A percentile compares a stretch with the other conserved stretches of the same genome.
Conservation (phyloP, 2,329 filamentous ascomycete species). For the Arthrobotrys sphaeroides region DNA sequence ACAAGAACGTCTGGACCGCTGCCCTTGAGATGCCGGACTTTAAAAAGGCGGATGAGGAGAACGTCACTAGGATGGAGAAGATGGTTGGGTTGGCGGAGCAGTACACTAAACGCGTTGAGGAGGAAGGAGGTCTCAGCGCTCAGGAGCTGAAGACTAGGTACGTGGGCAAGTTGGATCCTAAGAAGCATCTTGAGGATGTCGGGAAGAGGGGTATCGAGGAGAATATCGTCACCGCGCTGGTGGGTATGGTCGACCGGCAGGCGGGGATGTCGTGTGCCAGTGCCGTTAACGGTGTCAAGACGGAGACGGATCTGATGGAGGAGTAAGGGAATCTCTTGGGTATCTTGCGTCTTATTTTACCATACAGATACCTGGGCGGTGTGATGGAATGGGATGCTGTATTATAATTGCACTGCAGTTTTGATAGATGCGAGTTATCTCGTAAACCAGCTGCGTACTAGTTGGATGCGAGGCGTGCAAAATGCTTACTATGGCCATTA, state of each 20-base stretch:
- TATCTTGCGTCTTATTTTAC: no score
- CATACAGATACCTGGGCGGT: no score
- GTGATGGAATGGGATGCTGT: neutral
- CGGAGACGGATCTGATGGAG: constrained; percentile 65
- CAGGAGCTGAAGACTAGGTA: constrained; percentile 99
- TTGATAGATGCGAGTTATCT: constrained; percentile 33
- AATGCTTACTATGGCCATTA: no score
- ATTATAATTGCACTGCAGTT: constrained; percentile 34
- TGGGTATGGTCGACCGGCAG: constrained; percentile 99
- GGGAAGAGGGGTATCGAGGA: constrained; percentile 97
- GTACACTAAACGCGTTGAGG: constrained; percentile 98
- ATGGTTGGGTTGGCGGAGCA: constrained; percentile 90
- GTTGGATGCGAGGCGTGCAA: no score
- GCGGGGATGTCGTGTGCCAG: constrained; percentile 81
- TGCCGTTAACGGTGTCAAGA: constrained; percentile 72
- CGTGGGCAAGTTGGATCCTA: constrained; percentile 97
- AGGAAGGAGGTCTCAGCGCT: constrained; percentile 96
- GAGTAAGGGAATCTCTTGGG: no score
- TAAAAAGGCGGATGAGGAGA: constrained; percentile 80
- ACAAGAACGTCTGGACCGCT: constrained; percentile 99
- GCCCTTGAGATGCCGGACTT: constrained; percentile 98
- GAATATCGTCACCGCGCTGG: constrained; percentile 97
- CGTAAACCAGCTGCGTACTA: no score
- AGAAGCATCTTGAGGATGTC: constrained; percentile 98
- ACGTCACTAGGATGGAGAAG: constrained; percentile 86